Conservation (phyloP, 371 early-diverging fungal genomes). For the Blakeslea trispora region DNA sequence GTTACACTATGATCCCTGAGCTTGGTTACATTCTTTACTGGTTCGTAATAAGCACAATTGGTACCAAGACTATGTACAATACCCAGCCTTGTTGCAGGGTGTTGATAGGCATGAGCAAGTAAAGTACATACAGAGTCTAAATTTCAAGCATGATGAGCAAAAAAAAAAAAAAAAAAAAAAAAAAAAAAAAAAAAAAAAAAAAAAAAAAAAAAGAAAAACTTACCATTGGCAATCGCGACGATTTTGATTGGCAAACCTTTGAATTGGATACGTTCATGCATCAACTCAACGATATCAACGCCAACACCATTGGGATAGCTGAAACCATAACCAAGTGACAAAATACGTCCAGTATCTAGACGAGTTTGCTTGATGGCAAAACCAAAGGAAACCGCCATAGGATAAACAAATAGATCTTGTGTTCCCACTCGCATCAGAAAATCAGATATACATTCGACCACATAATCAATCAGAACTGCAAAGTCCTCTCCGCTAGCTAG, state of each 20-base stretch:
- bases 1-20: constrained; percentile 32
- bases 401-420: constrained; percentile 50
- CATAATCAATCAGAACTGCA: constrained; percentile 80
- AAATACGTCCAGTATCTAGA: constrained; percentile 37
- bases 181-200: no score
- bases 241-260: constrained; percentile 49
- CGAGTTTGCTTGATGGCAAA: constrained; percentile 51
- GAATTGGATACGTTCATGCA: constrained; percentile 42
- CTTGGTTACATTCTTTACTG: constrained; percentile 73
- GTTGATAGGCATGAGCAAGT: constrained; percentile 84
- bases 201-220: no score
- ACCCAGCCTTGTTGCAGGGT: constrained; percentile 82
- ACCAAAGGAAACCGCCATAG: constrained; percentile 52
- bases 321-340: constrained; percentile 44
- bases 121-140: constrained; percentile 91
- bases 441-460: constrained; percentile 70
- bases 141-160: no score
- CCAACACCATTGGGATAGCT: constrained; percentile 51
- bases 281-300: constrained; percentile 45
- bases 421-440: constrained; percentile 48
- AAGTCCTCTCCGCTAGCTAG: constrained; percentile 66
- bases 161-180: no score
- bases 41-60: constrained; percentile 92
- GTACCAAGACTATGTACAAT: constrained; percentile 95
- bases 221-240: constrained; percentile 76